Evolutionary conservation across 768 basidiomycete species (phyloP).

Genomic region (Clavaria fumosa): DNA sequence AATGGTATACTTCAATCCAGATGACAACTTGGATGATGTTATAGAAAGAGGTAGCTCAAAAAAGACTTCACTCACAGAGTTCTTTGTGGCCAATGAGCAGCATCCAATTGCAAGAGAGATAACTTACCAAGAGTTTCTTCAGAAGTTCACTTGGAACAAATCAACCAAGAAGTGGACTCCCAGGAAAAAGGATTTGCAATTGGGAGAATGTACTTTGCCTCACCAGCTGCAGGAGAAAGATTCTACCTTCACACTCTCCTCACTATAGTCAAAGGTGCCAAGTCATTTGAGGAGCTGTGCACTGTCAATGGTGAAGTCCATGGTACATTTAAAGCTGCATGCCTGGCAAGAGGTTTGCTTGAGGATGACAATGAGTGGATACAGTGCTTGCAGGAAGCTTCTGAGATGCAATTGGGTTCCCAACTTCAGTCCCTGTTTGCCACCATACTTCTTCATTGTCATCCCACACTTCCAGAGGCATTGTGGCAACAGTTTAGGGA

Average conservation of each 20-base stretch:
- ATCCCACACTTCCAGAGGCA: slow-evolving; percentile 18
- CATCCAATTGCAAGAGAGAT: not conserved
- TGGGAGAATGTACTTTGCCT: slow-evolving; percentile 21
- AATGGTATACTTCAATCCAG: not conserved
- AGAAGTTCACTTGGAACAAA: slow-evolving; percentile 15
- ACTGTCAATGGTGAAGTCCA: slow-evolving; percentile 14
- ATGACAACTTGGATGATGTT: not conserved
- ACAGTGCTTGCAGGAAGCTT: slow-evolving; percentile 26
- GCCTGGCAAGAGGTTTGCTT: slow-evolving; percentile 26
- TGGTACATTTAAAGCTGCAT: no score
- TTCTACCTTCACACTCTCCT: slow-evolving; percentile 28
- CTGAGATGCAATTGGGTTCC: slow-evolving; percentile 21
- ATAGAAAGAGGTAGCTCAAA: not conserved
- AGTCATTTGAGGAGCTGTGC: slow-evolving; percentile 14
- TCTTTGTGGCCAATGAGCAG: not conserved
- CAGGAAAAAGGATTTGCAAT: slow-evolving; percentile 7
- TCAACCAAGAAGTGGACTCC: slow-evolving; percentile 7
- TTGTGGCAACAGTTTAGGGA: slow-evolving; percentile 23
- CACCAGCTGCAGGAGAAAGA: slow-evolving; percentile 16
- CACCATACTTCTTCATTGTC: slow-evolving; percentile 22
- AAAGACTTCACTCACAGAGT: not conserved
- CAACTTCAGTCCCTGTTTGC: slow-evolving; percentile 25
- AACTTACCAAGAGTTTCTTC: slow-evolving; percentile 9
- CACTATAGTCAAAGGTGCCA: slow-evolving; percentile 23
- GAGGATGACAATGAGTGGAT: slow-evolving; percentile 35